Conservation (phyloP, 108 stramenopile genomes). For the Halocafeteria seosinensis region DNA sequence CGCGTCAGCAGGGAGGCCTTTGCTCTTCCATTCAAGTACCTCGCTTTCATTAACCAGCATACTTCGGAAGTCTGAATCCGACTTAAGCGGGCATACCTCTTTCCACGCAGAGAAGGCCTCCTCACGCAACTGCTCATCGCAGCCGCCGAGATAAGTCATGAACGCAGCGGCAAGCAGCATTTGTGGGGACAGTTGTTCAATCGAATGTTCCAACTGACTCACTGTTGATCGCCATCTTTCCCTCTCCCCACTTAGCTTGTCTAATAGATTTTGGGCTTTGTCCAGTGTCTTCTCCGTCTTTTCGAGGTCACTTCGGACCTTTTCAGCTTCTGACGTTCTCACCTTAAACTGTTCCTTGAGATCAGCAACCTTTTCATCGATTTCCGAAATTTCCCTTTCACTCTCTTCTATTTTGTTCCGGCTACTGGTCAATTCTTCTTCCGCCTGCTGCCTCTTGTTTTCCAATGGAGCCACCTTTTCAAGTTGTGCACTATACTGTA, state of each 20-base stretch:
- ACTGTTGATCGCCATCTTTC: slow-evolving; percentile 20
- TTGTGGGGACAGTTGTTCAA: slow-evolving; percentile 17
- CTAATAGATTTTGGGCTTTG: slow-evolving; percentile 29
- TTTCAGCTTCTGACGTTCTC: slow-evolving; percentile 37
- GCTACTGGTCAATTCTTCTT: slow-evolving; percentile 18
- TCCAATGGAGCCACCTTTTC: slow-evolving; percentile 41
- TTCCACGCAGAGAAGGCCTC: neutral
- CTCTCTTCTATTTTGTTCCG: slow-evolving; percentile 21
- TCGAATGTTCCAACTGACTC: slow-evolving; percentile 2
- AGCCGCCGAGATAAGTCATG: slow-evolving; percentile 24
- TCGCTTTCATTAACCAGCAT: slow-evolving; percentile 8
- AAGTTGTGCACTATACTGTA: slow-evolving; percentile 35
- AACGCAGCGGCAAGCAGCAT: slow-evolving; percentile 34
- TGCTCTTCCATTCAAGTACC: slow-evolving; percentile 11
- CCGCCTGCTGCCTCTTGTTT: slow-evolving; percentile 27
- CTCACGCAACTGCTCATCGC: slow-evolving; percentile 6
- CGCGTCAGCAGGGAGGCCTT: slow-evolving; percentile 26
- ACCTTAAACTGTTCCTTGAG: slow-evolving; percentile 28
- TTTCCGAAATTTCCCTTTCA: slow-evolving; percentile 34
- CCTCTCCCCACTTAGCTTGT: slow-evolving; percentile 38
- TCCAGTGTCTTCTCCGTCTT: slow-evolving; percentile 32
- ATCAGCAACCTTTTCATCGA: slow-evolving; percentile 26
- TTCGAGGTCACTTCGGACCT: slow-evolving; percentile 20
- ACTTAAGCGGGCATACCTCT: too few species aligned
- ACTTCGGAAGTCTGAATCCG: neutral